Conservation (phyloP, 2,329 filamentous ascomycete genomes). For the Colletotrichum karsti region DNA sequence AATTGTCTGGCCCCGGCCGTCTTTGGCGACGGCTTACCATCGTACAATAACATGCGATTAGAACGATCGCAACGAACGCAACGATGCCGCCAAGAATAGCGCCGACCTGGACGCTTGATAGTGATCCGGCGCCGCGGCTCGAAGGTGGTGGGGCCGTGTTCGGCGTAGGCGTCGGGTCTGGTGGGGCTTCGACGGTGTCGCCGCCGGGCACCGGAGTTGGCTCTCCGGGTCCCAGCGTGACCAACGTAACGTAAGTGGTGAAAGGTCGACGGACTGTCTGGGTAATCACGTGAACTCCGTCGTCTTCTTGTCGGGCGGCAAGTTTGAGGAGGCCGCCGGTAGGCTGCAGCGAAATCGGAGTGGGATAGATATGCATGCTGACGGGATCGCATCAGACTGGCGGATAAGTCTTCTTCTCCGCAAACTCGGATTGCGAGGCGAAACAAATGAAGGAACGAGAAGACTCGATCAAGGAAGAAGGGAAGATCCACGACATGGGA, state of each 20-base stretch:
- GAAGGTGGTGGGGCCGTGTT: constrained; percentile 20
- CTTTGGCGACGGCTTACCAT: not conserved
- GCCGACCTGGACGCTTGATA: constrained; percentile 47
- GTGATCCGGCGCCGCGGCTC: constrained; percentile 29
- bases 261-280: constrained; percentile 43
- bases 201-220: constrained; percentile 24
- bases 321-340: not conserved
- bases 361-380: constrained; percentile 18
- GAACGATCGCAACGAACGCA: constrained; percentile 43
- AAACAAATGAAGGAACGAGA: not conserved
- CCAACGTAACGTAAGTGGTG: constrained; percentile 46
- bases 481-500: not conserved
- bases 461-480: not conserved
- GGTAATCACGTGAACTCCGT: constrained; percentile 36
- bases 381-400: constrained; percentile 8
- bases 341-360: constrained; percentile 17
- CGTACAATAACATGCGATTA: constrained; percentile 43
- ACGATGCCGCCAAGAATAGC: constrained; percentile 50
- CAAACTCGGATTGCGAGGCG: not conserved
- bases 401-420: not conserved
- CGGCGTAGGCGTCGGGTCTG: not conserved
- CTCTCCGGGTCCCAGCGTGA: constrained; percentile 37
- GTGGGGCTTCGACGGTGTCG: constrained; percentile 25
- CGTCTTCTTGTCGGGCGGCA: constrained; percentile 18
- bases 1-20: not conserved